Evolutionary conservation across 2,329 filamentous ascomycete genomes (phyloP).

Genomic region (Cordyceps fumosorosea): DNA sequence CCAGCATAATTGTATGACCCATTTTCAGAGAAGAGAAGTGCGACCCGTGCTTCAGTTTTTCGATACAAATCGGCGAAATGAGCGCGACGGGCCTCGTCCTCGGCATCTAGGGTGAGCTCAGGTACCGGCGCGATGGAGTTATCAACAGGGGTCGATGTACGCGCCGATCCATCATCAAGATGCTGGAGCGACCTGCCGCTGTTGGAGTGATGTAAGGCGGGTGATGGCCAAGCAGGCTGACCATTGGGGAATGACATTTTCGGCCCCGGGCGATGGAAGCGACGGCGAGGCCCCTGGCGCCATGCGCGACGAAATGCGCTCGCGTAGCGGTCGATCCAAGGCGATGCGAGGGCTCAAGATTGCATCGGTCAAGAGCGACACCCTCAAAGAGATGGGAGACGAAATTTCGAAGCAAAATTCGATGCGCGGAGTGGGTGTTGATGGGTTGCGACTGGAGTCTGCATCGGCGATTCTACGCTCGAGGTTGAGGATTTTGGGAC

Average conservation of each 20-base stretch:
- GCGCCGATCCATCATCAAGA: constrained; percentile 53
- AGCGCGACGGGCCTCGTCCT: constrained; percentile 66
- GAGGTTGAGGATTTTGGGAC: constrained; percentile 46
- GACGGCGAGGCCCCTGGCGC: constrained; percentile 43
- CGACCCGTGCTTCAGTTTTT: constrained; percentile 69
- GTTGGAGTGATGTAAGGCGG: constrained; percentile 42
- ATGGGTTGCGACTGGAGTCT: constrained; percentile 45
- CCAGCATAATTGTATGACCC: constrained; percentile 45
- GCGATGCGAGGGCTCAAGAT: constrained; percentile 41
- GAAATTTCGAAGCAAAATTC: constrained; percentile 31
- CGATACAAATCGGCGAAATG: constrained; percentile 73
- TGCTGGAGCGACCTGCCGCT: constrained; percentile 47
- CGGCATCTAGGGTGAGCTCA: constrained; percentile 53
- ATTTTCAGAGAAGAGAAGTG: constrained; percentile 61
- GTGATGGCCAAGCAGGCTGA: constrained; percentile 58
- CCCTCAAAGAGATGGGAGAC: constrained; percentile 46
- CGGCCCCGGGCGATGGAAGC: constrained; percentile 42
- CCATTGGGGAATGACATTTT: constrained; percentile 63
- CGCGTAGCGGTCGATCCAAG: constrained; percentile 44
- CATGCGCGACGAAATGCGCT: constrained; percentile 48
- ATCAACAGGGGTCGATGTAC: constrained; percentile 46
- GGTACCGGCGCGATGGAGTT: constrained; percentile 46
- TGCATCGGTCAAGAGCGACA: constrained; percentile 42
- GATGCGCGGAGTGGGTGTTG: constrained; percentile 40
- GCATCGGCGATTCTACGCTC: constrained; percentile 47